phyloP scores from a whole-genome alignment of 1,139 yeast species.

The Geotrichum siamense region DNA sequence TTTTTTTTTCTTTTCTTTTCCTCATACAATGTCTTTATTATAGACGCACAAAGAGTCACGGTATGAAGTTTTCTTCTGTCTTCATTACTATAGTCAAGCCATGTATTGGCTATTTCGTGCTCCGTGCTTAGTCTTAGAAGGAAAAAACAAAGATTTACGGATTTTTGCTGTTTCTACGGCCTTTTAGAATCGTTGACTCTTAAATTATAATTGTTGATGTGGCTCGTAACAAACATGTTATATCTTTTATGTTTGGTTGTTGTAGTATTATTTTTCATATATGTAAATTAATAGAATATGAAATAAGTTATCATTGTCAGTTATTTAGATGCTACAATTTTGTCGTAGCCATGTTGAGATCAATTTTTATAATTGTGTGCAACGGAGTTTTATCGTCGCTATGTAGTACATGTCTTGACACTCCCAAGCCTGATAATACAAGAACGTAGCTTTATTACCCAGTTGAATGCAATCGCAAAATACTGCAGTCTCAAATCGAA shows the following conservation, averaged over 20 bases:
- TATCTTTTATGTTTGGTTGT: constrained; percentile 6
- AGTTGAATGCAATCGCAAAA: too few species aligned
- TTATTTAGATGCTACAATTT: too few species aligned
- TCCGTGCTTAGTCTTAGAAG: constrained; percentile 16
- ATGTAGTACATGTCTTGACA: too few species aligned
- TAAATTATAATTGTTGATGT: constrained; percentile 17
- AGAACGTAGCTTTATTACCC: too few species aligned
- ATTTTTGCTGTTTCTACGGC: constrained; percentile 8
- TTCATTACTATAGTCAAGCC: constrained; percentile 6
- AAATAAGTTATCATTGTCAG: too few species aligned
- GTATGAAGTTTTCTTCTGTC: constrained; percentile 13
- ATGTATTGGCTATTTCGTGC: constrained; percentile 11
- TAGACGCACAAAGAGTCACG: constrained; percentile 18
- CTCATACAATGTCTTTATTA: constrained; percentile 11
- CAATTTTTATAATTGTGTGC: too few species aligned
- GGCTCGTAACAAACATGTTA: constrained; percentile 27
- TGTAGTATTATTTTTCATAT: too few species aligned
- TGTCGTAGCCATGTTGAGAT: too few species aligned
- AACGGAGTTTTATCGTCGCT: too few species aligned
- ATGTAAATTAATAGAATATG: too few species aligned
- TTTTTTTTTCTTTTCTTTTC: constrained; percentile 6
- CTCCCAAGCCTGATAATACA: too few species aligned
- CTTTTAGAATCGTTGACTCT: constrained; percentile 10
- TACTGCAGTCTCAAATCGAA: too few species aligned
- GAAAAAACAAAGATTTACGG: not conserved